A percentile compares a stretch with the other conserved stretches of the same genome.
These are phyloP conservation scores for Gillenia trifoliata DNA, from an alignment of 306 rosid genomes.

Conservation along the genomic window DNA sequence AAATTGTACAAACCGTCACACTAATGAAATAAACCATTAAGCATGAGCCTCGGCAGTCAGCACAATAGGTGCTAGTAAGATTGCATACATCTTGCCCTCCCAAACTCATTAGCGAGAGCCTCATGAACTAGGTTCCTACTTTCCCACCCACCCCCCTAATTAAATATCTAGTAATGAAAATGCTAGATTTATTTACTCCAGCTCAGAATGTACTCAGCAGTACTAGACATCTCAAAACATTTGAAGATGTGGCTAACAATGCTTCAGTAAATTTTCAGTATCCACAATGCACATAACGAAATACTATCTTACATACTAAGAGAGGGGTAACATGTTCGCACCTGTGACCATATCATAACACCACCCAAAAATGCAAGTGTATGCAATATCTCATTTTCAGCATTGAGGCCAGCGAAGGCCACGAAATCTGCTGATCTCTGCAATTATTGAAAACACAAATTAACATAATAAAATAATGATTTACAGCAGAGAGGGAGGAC, in stretches of 20 bases:
- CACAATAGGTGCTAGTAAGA: not conserved
- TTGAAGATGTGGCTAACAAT: not conserved
- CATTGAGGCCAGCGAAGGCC: conserved; percentile 57
- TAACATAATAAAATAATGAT: not conserved
- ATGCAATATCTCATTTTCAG: conserved; percentile 87
- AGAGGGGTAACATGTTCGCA: conserved; percentile 24
- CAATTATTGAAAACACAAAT: conserved; percentile 24
- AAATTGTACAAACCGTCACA: too few relatives aligned
- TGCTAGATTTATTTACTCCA: not conserved
- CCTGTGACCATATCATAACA: conserved; percentile 92
- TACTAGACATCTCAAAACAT: not conserved
- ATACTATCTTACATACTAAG: not conserved
- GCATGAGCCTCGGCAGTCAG: not conserved
- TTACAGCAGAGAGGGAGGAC: conserved; percentile 12
- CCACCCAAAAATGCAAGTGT: conserved; percentile 83
- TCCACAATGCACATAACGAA: not conserved
- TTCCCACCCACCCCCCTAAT: not conserved
- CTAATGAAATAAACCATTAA: not conserved
- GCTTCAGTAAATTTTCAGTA: not conserved
- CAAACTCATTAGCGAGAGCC: not conserved
- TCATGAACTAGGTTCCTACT: not conserved
- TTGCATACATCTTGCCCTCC: too few relatives aligned
- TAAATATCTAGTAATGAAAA: not conserved
- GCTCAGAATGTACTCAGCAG: not conserved
- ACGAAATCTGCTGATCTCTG: conserved; percentile 80